Base-by-base conservation (phyloP, 1,284 basidiomycete species). In the Pseudozyma sp. region DNA sequence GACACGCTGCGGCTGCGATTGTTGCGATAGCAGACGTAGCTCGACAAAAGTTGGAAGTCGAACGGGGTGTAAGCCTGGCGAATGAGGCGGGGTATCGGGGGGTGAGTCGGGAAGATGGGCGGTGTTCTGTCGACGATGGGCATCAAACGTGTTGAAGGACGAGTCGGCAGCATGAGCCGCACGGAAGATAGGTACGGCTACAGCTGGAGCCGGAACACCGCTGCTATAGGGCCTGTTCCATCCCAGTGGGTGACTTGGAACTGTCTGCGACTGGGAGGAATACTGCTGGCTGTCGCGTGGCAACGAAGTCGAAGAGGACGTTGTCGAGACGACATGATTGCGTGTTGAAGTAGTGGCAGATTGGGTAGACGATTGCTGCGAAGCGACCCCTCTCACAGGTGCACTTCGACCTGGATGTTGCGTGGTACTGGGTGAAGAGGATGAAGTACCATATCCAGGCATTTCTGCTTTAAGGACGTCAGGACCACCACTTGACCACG, bases 301-400 rank as follows among this genome's bases (percentile, higher is more conserved):
- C 31, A 42, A 4, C 5, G 52, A 19, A 16, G 60, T 34, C 42
- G 48, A 40, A 4, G 35, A 35, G 13, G 48, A 50, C 36, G 48
- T 16, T n/a, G 40, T 13, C 47, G 35, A 39, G 21, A 44, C 18
- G 43, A 11, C 45, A 31, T n/a, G n/a, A 38, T 35, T 51, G 40
- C 14, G 10, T 25, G 25, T 6, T 35, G 25, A 14, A 5, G 40
- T 19, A 16, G 58, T 44, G 14, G 61, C 31, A 9, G 31, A 48
- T 45, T 56, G 43, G 36, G 64, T 58, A 35, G 52, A 55, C 47
- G 55, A 25, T 76, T 58, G 65, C 59, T 68, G 67, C 77, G 77
- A 70, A 77, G 76, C 67, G 57, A 69, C 75, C 77, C 70, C 77
- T 79, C 77, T 79, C 77, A 79, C 77, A 79, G 77, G 75, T 65